phyloP scores from a whole-genome alignment of 352 stramenopile species.

The Globisporangium polare region DNA sequence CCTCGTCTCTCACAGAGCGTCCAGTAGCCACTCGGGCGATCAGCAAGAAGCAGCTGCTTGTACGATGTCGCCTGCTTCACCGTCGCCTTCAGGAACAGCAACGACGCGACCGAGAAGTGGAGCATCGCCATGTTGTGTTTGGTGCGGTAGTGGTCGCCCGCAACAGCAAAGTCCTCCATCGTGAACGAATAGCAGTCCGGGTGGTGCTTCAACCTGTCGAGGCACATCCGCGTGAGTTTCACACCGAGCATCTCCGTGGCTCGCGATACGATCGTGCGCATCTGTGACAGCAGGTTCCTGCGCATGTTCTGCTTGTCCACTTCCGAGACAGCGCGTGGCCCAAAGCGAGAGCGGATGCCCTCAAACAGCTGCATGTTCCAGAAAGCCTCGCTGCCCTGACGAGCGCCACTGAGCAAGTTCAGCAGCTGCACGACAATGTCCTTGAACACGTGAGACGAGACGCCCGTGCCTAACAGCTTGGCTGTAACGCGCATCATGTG shows the following conservation, averaged over 20 bases:
- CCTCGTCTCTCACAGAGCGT: constrained; percentile 83
- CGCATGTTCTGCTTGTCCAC: constrained; percentile 81
- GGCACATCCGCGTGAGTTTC: constrained; percentile 30
- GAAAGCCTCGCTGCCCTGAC: constrained; percentile 54
- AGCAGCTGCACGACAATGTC: constrained; percentile 50
- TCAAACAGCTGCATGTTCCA: constrained; percentile 73
- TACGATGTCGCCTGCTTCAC: constrained; percentile 78
- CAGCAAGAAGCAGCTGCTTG: constrained; percentile 60
- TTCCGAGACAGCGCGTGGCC: constrained; percentile 50
- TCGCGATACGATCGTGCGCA: constrained; percentile 52
- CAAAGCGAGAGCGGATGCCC: constrained; percentile 76
- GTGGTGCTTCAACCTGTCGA: constrained; percentile 40
- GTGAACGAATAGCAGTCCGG: constrained; percentile 74
- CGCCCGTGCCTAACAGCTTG: constrained; percentile 28
- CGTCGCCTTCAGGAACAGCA: constrained; percentile 75
- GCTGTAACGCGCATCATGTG: constrained; percentile 57
- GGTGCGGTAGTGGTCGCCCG: constrained; percentile 37
- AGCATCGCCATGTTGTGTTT: constrained; percentile 86
- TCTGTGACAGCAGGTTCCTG: constrained; percentile 34
- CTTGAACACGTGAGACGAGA: constrained; percentile 41
- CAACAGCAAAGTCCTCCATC: constrained; percentile 56
- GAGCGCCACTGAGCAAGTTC: constrained; percentile 67
- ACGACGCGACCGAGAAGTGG: constrained; percentile 86
- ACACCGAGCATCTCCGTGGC: constrained; percentile 56
- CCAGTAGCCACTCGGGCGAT: constrained; percentile 83